These are phyloP conservation scores for Apiotrichum gamsii DNA, from an alignment of 1,284 basidiomycete species.

Conservation along the genomic window DNA sequence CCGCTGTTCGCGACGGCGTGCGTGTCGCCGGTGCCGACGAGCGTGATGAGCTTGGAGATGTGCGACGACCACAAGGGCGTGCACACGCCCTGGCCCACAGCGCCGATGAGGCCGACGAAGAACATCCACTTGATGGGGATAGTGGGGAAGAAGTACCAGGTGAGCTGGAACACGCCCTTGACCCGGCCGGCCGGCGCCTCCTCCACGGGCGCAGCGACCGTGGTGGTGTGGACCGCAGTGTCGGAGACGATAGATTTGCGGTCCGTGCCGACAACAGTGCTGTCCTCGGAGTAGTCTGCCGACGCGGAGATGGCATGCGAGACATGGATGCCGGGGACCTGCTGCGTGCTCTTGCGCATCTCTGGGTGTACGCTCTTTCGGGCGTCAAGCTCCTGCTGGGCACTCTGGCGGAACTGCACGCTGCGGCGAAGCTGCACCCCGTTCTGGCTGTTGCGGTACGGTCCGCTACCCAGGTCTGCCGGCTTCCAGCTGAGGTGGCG, in stretches of 20 bases:
- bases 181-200: no score
- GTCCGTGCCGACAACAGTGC: no score
- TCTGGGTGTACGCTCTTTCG: no score
- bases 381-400: background rate
- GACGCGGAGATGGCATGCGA: no score
- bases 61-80: slow-evolving; percentile 89
- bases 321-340: no score
- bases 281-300: no score
- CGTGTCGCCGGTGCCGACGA: slow-evolving; percentile 65
- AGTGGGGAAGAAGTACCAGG: slow-evolving; percentile 62
- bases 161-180: slow-evolving; percentile 50
- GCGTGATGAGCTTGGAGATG: slow-evolving; percentile 72
- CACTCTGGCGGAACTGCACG: background rate
- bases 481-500: slow-evolving; percentile 30
- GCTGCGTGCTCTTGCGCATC: no score
- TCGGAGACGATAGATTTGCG: no score
- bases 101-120: slow-evolving; percentile 60
- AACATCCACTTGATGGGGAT: slow-evolving; percentile 69
- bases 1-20: slow-evolving; percentile 57
- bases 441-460: background rate
- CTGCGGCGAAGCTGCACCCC: no score
- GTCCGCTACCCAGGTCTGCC: slow-evolving; percentile 13
- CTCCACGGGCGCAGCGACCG: no score
- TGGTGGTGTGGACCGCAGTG: no score
- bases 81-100: slow-evolving; percentile 67